A percentile compares a stretch with the other conserved stretches of the same genome.
phyloP scores from a whole-genome alignment of 352 stramenopile genomes.

The Pilasporangium apinafurcum region DNA sequence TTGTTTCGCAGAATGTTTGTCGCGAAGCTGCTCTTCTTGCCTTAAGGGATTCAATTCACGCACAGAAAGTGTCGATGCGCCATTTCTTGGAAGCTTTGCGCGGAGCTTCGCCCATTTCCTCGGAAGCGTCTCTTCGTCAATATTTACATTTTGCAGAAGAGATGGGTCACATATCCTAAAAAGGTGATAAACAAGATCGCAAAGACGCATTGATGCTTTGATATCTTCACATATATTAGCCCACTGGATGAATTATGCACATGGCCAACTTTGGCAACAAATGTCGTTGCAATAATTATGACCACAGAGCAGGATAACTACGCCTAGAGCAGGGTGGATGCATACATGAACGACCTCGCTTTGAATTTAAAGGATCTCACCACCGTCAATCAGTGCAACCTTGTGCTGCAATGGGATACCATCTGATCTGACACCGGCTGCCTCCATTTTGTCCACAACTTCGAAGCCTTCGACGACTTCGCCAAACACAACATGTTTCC shows the following conservation, averaged over 20 bases:
- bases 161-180: conserved; percentile 48
- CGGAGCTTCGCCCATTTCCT: conserved; percentile 48
- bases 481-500: conserved; percentile 83
- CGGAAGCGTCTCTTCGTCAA: conserved; percentile 33
- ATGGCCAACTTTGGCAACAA: too few species aligned
- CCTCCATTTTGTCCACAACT: conserved; percentile 81
- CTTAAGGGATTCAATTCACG: conserved; percentile 63
- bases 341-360: too few species aligned
- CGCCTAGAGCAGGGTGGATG: not conserved
- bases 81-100: conserved; percentile 55
- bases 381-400: conserved; percentile 64
- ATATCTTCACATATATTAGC: too few species aligned
- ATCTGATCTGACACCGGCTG: conserved; percentile 48
- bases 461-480: conserved; percentile 79
- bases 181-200: too few species aligned
- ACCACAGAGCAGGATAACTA: not conserved
- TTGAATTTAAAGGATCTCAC: conserved; percentile 63
- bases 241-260: too few species aligned
- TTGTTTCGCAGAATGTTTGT: conserved; percentile 68
- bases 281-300: not conserved
- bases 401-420: conserved; percentile 67
- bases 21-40: conserved; percentile 73
- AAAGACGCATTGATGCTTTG: too few species aligned
- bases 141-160: conserved; percentile 58
- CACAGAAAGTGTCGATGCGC: conserved; percentile 35